These are phyloP conservation scores for Penicillium fimorum DNA, from an alignment of 495 filamentous ascomycete genomes.

Conservation along the genomic window DNA sequence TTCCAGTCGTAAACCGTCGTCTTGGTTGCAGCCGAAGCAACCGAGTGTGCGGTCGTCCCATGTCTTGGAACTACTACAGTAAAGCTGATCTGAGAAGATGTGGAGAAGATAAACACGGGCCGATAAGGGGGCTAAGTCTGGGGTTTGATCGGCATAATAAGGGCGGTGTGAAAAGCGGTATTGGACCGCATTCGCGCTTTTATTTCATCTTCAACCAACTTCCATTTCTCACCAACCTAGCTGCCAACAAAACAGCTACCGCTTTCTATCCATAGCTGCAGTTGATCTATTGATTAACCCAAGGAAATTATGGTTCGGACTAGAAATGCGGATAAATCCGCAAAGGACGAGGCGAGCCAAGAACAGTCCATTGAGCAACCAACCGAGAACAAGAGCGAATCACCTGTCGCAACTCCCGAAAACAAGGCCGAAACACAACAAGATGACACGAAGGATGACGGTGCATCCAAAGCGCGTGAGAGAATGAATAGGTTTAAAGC, in stretches of 20 bases:
- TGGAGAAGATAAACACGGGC: conserved; percentile 21
- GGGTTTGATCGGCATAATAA: conserved; percentile 21
- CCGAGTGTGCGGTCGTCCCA: not conserved
- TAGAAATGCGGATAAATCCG: conserved; percentile 13
- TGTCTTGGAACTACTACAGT: not conserved
- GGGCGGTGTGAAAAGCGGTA: conserved; percentile 24
- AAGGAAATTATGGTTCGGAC: conserved; percentile 18
- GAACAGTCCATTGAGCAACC: conserved; percentile 12
- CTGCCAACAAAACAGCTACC: not conserved
- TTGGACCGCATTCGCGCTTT: conserved; percentile 20
- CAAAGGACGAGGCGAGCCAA: conserved; percentile 12
- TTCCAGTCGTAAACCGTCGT: not conserved
- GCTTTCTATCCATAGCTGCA: not conserved
- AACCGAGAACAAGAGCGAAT: conserved; percentile 8
- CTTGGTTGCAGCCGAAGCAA: not conserved
- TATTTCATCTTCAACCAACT: conserved; percentile 7
- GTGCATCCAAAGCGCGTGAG: conserved; percentile 33
- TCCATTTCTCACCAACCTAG: not conserved
- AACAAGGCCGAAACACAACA: conserved; percentile 6
- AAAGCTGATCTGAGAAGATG: conserved; percentile 15
- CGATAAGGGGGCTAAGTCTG: conserved; percentile 19
- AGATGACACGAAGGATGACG: conserved; percentile 27
- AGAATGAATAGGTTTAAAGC: conserved; percentile 66
- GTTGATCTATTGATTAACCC: not conserved
- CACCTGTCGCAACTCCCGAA: conserved; percentile 12